Evolutionary conservation across 495 filamentous ascomycete genomes (phyloP), one percentile per base, ranked within the genome.

Genomic region (Hypoxylon subgilvum): DNA sequence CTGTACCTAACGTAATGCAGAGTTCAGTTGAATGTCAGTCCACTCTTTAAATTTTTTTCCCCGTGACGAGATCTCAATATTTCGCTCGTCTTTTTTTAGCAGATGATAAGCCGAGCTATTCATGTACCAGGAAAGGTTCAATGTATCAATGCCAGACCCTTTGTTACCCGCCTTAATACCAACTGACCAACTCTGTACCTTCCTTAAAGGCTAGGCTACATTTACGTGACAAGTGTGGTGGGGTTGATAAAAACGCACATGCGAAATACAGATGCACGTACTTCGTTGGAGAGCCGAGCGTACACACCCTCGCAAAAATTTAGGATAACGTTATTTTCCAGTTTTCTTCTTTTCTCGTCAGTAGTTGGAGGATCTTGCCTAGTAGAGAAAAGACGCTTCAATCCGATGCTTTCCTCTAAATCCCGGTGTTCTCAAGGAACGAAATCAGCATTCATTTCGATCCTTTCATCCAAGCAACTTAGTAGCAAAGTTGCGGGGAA

Each of bases 341-440:
- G 5, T 30, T 10, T 30, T 10, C 27, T 30, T 30, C 10, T 30
- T 30, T 10, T 30, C 27, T 30, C 27, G n/a, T n/a, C n/a, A n/a
- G n/a, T n/a, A n/a, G n/a, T n/a, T n/a, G n/a, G n/a, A n/a, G 47
- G 36, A 57, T 28, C 36, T 57, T 43, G 18, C 14, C 35, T 34
- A 16, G 47, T 53, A 16, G 41, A 47, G 30, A 34, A 57, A 43
- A 31, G 53, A 47, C 52, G 60, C 32, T 4, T 53, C 41, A 53
- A 58, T 34, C 61, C 54, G 49, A 53, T n/a, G 48, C 5, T 58
- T 58, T 49, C 54, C 61, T 54, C 43, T 19, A 39, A 31, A 21
- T 19, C 35, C n/a, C n/a, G n/a, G n/a, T n/a, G n/a, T n/a, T 63
- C 34, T 25, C 36, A 60, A 60, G 56, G 47, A 52, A 60, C 53